phyloP scores from a whole-genome alignment of 1,284 basidiomycete genomes.

The Coriolopsis trogii region DNA sequence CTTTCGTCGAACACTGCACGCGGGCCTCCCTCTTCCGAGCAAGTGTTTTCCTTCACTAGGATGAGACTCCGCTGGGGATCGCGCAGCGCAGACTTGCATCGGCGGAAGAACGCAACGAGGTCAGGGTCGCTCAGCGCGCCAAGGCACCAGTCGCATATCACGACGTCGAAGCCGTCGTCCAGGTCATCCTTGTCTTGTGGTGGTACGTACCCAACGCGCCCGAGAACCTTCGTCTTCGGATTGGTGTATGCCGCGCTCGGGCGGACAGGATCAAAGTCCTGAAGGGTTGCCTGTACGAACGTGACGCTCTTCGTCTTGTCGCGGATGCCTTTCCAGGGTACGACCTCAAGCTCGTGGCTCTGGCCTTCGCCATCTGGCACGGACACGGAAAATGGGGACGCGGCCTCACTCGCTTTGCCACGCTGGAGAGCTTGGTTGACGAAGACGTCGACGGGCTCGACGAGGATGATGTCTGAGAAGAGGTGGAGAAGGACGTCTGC shows the following conservation, averaged over 20 bases:
- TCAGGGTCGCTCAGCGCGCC: slow-evolving; percentile 84
- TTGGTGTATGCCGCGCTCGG: slow-evolving; percentile 43
- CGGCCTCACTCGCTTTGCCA: slow-evolving; percentile 42
- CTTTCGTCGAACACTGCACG: slow-evolving; percentile 78
- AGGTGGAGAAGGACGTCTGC: slow-evolving; percentile 84
- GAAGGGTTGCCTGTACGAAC: slow-evolving; percentile 77
- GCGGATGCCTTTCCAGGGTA: slow-evolving; percentile 70
- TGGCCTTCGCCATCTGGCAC: not conserved
- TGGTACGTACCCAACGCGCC: slow-evolving; percentile 60
- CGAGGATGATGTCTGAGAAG: slow-evolving; percentile 81
- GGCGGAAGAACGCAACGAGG: slow-evolving; percentile 75
- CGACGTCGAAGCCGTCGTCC: slow-evolving; percentile 69
- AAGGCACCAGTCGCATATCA: slow-evolving; percentile 97
- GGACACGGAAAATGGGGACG: not conserved
- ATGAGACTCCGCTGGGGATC: slow-evolving; percentile 59
- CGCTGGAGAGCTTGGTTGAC: slow-evolving; percentile 68
- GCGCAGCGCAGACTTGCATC: slow-evolving; percentile 60
- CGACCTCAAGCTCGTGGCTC: slow-evolving; percentile 10
- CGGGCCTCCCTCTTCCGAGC: slow-evolving; percentile 56
- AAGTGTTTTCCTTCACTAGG: slow-evolving; percentile 93
- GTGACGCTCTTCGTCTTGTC: slow-evolving; percentile 76
- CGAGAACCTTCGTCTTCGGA: slow-evolving; percentile 45
- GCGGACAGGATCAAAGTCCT: slow-evolving; percentile 69
- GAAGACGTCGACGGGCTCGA: slow-evolving; percentile 85
- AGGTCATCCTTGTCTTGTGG: slow-evolving; percentile 22